phyloP scores from a whole-genome alignment of 169 alveolate genomes.

The Plasmodium blacklocki region DNA sequence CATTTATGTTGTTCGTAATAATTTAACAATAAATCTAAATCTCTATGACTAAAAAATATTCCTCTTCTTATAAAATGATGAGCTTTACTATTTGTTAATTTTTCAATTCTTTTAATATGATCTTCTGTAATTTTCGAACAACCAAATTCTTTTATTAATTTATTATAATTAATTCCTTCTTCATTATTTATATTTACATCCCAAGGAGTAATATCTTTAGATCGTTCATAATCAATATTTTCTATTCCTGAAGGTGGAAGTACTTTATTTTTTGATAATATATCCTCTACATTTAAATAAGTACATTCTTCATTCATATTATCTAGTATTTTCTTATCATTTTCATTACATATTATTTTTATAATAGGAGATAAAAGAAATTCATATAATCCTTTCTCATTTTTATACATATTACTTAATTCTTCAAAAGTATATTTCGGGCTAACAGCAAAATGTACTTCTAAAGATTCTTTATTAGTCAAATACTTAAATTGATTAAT shows the following conservation, averaged over 20 bases:
- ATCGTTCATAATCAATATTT: constrained; percentile 48
- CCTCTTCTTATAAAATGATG: constrained; percentile 97
- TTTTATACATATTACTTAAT: constrained; percentile 29
- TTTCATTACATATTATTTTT: constrained; percentile 3
- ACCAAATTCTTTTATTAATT: constrained; percentile 95
- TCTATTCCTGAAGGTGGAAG: constrained; percentile 77
- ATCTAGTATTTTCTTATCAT: neutral
- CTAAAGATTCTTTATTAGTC: constrained; percentile 76
- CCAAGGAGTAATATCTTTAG: constrained; percentile 78
- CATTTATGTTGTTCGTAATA: constrained; percentile 94
- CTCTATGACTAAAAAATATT: constrained; percentile 98
- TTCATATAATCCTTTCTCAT: constrained; percentile 20
- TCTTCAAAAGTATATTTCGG: constrained; percentile 67
- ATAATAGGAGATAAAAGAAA: constrained; percentile 47
- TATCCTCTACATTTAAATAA: constrained; percentile 75
- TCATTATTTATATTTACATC: constrained; percentile 74
- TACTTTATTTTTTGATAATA: constrained; percentile 63
- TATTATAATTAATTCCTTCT: constrained; percentile 94
- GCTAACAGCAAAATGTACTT: constrained; percentile 64
- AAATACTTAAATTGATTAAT: constrained; percentile 63
- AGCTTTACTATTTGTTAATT: constrained; percentile 83
- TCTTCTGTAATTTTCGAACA: constrained; percentile 90
- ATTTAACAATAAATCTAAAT: constrained; percentile 93
- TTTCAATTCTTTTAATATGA: constrained; percentile 88
- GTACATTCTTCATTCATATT: constrained; percentile 70